A percentile compares a stretch with the other conserved stretches of the same genome.
phyloP scores from a whole-genome alignment of 192 early-diverging fungal genomes.

The Endogone sp. region DNA sequence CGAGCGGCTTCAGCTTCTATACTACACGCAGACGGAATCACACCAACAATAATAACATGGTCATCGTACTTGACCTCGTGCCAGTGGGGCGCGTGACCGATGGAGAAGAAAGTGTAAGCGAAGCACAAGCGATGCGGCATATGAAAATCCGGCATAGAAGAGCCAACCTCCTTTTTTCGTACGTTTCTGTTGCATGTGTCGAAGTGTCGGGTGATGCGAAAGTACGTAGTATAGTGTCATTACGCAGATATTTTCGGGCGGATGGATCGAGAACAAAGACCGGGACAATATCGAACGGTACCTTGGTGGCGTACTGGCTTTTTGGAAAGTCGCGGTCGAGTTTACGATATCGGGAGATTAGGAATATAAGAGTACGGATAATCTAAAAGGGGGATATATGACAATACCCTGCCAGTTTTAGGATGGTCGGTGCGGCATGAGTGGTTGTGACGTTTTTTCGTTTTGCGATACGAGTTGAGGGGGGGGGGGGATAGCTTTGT shows the following conservation, averaged over 20 bases:
- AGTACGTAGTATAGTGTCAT: neutral
- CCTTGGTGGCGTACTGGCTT: neutral
- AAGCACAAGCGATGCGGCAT: neutral
- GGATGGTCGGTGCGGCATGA: neutral
- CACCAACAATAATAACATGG: neutral
- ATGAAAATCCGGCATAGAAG: neutral
- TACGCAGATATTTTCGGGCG: neutral
- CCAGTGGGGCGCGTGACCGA: neutral
- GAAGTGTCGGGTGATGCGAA: neutral
- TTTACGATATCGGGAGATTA: neutral
- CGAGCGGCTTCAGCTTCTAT: neutral
- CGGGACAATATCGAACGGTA: neutral
- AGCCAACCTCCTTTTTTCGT: neutral
- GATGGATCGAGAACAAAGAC: neutral
- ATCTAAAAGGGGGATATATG: neutral
- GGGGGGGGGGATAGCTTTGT: too few relatives aligned
- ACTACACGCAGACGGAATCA: too few relatives aligned
- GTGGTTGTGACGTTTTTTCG: neutral
- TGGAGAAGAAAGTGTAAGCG: neutral
- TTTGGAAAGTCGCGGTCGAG: neutral
- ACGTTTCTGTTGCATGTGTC: too few relatives aligned
- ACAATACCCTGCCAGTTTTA: neutral
- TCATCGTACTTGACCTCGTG: neutral
- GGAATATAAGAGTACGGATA: neutral
- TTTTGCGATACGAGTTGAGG: neutral